Conservation (phyloP, 345 rosid species). For the Salix suchowensis region DNA sequence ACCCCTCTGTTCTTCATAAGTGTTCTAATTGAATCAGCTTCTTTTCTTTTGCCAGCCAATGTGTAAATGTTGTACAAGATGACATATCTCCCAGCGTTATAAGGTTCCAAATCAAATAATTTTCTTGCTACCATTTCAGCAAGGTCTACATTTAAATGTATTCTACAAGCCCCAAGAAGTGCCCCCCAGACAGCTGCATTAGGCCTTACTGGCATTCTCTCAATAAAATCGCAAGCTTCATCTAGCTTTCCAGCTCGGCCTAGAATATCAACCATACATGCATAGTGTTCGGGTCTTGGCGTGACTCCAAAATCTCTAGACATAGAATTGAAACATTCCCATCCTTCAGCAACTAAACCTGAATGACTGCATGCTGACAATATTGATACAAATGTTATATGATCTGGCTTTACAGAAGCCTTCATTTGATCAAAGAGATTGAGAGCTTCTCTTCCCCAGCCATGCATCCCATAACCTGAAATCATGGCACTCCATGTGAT, state of each 20-base stretch:
- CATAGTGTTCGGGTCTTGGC: slow-evolving; percentile 39
- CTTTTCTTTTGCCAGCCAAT: slow-evolving; percentile 48
- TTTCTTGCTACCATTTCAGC: slow-evolving; percentile 47
- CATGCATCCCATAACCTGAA: slow-evolving; percentile 49
- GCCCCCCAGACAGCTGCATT: slow-evolving; percentile 47
- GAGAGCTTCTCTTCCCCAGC: slow-evolving; percentile 39
- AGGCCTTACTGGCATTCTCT: slow-evolving; percentile 39
- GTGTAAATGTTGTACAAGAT: slow-evolving; percentile 57
- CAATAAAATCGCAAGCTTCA: slow-evolving; percentile 40
- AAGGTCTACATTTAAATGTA: slow-evolving; percentile 37
- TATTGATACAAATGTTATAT: slow-evolving; percentile 38
- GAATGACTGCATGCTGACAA: slow-evolving; percentile 53
- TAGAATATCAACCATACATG: slow-evolving; percentile 54
- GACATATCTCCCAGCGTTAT: slow-evolving; percentile 51
- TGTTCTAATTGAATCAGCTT: slow-evolving; percentile 37
- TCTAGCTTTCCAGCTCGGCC: slow-evolving; percentile 42
- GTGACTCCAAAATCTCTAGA: slow-evolving; percentile 30
- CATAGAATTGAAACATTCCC: slow-evolving; percentile 49
- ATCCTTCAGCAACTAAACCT: slow-evolving; percentile 45
- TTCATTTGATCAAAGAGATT: slow-evolving; percentile 43
- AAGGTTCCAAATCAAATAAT: slow-evolving; percentile 48
- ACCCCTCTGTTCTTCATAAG: slow-evolving; percentile 46
- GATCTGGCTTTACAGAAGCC: slow-evolving; percentile 38
- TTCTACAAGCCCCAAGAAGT: slow-evolving; percentile 52
- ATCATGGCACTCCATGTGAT: slow-evolving; percentile 55